A percentile compares a stretch with the other conserved stretches of the same genome.
Evolutionary conservation across 176 grass and related monocot genomes (phyloP).

Genomic region (Triticum aestivum): IWGSC_CS_RefSeq_v2.1 NC_057804.1:432649123-432649622

Average conservation of each 20-base stretch:
- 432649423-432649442: neutral
- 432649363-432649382: neutral
- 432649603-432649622: neutral
- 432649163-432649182: neutral
- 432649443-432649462: neutral
- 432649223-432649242: constrained; percentile 16
- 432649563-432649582: constrained; percentile 11
- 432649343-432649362: constrained; percentile 21
- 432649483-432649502: neutral
- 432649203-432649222: neutral
- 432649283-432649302: constrained; percentile 29
- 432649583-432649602: constrained; percentile 11
- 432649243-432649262: constrained; percentile 13
- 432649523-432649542: constrained; percentile 34
- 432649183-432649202: neutral
- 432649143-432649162: constrained; percentile 13
- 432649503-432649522: neutral
- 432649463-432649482: neutral
- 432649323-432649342: constrained; percentile 46
- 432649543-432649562: neutral
- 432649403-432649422: constrained; percentile 2
- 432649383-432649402: constrained; percentile 15
- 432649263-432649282: constrained; percentile 48
- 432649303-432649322: constrained; percentile 37
- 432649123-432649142: constrained; percentile 1